Evolutionary conservation across 2,329 filamentous ascomycete species (phyloP).

Genomic region (Monosporascus cannonballus): DNA sequence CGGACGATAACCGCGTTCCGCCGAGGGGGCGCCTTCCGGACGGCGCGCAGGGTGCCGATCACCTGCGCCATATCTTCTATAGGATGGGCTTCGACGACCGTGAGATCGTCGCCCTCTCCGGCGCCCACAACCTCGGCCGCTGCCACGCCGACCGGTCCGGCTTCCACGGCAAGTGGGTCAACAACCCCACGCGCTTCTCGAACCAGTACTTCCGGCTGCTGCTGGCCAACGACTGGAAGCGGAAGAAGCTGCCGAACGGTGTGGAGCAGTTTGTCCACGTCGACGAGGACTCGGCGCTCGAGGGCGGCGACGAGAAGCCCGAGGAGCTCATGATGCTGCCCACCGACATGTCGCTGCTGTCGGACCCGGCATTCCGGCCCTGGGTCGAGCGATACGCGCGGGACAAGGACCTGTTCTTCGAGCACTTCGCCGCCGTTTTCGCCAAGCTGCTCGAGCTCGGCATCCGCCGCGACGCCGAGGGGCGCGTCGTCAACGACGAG

Average conservation of each 20-base stretch:
- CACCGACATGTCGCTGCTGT: constrained; percentile 53
- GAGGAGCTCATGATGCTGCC: constrained; percentile 63
- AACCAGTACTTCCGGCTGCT: constrained; percentile 31
- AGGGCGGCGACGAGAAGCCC: constrained; percentile 43
- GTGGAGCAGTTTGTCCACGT: constrained; percentile 49
- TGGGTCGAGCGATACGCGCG: constrained; percentile 55
- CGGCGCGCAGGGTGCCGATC: constrained; percentile 67
- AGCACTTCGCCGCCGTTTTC: constrained; percentile 53
- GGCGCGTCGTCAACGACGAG: constrained; percentile 48
- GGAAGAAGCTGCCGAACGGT: constrained; percentile 21
- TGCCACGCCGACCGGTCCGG: constrained; percentile 39
- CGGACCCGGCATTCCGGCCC: constrained; percentile 44
- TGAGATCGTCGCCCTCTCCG: constrained; percentile 85
- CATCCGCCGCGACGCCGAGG: constrained; percentile 47
- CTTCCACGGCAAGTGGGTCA: constrained; percentile 31
- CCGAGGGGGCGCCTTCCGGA: constrained; percentile 64
- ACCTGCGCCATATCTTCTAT: constrained; percentile 83
- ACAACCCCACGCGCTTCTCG: constrained; percentile 30
- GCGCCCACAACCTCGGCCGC: constrained; percentile 79
- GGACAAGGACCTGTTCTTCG: constrained; percentile 57
- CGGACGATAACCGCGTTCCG: constrained; percentile 54
- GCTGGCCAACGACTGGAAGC: constrained; percentile 24
- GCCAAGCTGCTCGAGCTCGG: constrained; percentile 56
- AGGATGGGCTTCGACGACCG: constrained; percentile 96
- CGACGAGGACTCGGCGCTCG: constrained; percentile 40